Base-by-base conservation (phyloP, 345 rosid genomes). In the Luvunga scandens region DNA sequence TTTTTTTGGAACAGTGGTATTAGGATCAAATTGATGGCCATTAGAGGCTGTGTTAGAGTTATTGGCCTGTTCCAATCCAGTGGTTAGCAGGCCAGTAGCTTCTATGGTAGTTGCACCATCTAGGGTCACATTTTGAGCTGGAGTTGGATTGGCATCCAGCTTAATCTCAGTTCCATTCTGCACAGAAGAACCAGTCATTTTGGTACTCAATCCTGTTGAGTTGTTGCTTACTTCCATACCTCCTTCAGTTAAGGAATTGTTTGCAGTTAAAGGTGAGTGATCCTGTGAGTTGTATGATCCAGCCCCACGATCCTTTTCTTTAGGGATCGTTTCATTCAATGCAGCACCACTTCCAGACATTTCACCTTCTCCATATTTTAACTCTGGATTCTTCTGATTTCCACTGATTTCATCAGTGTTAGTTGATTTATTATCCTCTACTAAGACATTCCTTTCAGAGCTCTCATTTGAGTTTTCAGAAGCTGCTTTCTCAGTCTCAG, bases 401-500 rank as follows among this genome's bases (percentile, higher is more conserved):
- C 78, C 72, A 2, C 65, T 80, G 45, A 16, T 69, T 66, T 84
- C 78, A 56, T 77, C 79, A 10, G 70, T 77, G 39, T 25, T 64
- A 48, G 65, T 83, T 39, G 79, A 63, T 71, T 39, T 68, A 38
- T 75, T 83, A 27, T 57, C 84, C 61, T 65, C 72, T 69, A 75
- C 78, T 36, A 63, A 55, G 78, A 75, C 50, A 83, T 67, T 77
- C 64, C 67, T 66, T 48, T 79, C 78, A 1, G 71, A 45, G 69
- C 79, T 84, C 45, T 85, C 83, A 80, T 83, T 64, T 14, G 86
- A 86, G 79, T 83, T 82, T 10, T 80, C 89, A 18, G 60, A 75
- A 69, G 78, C 83, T 74, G 64, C 77, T 73, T 88, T 88, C 75
- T 86, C 79, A 13, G 80, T 74, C 72, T 86, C 94, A 24, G 86